A percentile compares a stretch with the other conserved stretches of the same genome.
Evolutionary conservation across 352 stramenopile species (phyloP).

Genomic region (Peronospora farinosa): DNA sequence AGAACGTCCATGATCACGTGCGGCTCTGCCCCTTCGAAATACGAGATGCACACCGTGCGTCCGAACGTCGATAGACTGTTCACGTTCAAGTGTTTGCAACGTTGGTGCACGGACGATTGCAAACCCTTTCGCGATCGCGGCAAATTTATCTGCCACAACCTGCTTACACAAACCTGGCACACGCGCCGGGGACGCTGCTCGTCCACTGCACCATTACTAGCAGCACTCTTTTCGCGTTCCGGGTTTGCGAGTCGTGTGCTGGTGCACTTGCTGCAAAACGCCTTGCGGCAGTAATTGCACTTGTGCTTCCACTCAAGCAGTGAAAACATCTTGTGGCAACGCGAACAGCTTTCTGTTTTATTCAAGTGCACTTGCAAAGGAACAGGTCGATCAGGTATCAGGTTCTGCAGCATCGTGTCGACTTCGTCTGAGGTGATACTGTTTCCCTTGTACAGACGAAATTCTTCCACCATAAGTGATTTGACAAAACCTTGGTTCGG

Average conservation of each 20-base stretch:
- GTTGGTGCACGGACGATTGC: constrained; percentile 30
- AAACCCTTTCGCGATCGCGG: constrained; percentile 60
- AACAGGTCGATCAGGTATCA: constrained; percentile 68
- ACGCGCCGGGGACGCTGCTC: constrained; percentile 54
- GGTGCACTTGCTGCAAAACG: constrained; percentile 82
- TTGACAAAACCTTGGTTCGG: constrained; percentile 78
- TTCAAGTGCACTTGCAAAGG: constrained; percentile 54
- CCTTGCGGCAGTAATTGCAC: constrained; percentile 72
- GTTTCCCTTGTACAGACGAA: constrained; percentile 72
- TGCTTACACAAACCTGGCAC: constrained; percentile 68
- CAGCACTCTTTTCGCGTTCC: constrained; percentile 50
- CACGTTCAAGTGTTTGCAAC: constrained; percentile 68
- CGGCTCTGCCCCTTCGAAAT: constrained; percentile 70
- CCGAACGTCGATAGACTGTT: constrained; percentile 76
- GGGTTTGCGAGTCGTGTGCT: constrained; percentile 58
- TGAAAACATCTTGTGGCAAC: constrained; percentile 69
- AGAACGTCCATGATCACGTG: constrained; percentile 69
- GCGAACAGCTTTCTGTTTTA: constrained; percentile 62
- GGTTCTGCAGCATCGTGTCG: constrained; percentile 62
- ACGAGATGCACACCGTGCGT: constrained; percentile 73
- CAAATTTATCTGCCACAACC: constrained; percentile 77
- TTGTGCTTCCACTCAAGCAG: constrained; percentile 83
- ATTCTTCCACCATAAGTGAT: constrained; percentile 71
- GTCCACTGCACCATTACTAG: constrained; percentile 35
- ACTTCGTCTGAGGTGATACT: constrained; percentile 63